Evolutionary conservation across 768 basidiomycete species (phyloP).

Genomic region (Rhodotorula taiwanensis): DNA sequence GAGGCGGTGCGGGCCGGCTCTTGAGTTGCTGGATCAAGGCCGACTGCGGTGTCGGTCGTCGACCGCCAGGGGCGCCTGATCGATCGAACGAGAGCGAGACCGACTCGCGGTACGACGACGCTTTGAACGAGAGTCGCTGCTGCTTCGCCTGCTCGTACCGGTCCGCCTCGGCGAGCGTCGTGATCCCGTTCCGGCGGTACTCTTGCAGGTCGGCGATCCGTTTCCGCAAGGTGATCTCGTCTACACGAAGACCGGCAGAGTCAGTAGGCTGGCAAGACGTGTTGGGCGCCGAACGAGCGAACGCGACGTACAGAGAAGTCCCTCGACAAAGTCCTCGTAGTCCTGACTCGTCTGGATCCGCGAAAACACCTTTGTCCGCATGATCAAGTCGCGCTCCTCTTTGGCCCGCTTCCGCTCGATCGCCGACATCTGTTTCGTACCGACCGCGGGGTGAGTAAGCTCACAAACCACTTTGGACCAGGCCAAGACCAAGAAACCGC

Average conservation of each 20-base stretch:
- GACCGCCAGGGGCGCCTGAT: neutral
- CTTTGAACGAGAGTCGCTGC: constrained; percentile 5
- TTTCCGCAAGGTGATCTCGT: constrained; percentile 79
- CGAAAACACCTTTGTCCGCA: constrained; percentile 83
- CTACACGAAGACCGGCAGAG: constrained; percentile 49
- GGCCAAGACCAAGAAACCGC: constrained; percentile 33
- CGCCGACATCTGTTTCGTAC: constrained; percentile 84
- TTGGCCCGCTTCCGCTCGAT: constrained; percentile 81
- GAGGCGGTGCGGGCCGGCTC: constrained; percentile 44
- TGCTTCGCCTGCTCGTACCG: constrained; percentile 71
- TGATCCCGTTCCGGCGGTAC: constrained; percentile 77
- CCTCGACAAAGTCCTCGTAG: constrained; percentile 77
- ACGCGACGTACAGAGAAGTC: constrained; percentile 69
- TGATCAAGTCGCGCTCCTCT: constrained; percentile 84
- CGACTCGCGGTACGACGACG: constrained; percentile 22
- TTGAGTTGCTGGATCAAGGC: constrained; percentile 1
- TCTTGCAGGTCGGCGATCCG: constrained; percentile 85
- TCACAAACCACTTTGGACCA: neutral
- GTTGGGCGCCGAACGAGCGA: neutral
- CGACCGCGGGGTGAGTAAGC: neutral
- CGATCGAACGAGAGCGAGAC: constrained; percentile 21
- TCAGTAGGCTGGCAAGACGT: neutral
- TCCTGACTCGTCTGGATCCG: constrained; percentile 84
- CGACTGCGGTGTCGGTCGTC: neutral
- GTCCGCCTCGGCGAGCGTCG: constrained; percentile 78